Conservation (phyloP, 345 rosid species). For the Lepidium didymum region DNA sequence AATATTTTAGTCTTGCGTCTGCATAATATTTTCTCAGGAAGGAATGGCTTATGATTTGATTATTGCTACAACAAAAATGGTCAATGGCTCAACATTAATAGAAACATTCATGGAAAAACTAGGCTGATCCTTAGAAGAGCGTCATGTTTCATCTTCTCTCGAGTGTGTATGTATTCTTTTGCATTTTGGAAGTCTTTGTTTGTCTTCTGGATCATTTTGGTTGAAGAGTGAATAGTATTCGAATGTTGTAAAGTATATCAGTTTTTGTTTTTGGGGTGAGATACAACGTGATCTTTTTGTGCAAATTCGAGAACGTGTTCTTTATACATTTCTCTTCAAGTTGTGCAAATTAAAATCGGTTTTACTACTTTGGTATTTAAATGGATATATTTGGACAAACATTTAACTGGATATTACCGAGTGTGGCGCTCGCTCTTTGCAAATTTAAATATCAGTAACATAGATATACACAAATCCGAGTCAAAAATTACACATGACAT, state of each 20-base stretch:
- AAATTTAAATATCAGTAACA: background rate
- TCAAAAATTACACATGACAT: background rate
- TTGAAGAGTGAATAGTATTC: slow-evolving; percentile 1
- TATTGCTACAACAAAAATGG: slow-evolving; percentile 74
- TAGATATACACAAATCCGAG: slow-evolving; percentile 6
- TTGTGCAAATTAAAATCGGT: background rate
- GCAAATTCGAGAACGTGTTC: background rate
- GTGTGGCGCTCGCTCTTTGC: background rate
- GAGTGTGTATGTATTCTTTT: background rate
- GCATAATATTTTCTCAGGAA: slow-evolving; percentile 47
- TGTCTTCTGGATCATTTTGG: slow-evolving; percentile 12
- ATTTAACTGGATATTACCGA: background rate
- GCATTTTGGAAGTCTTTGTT: background rate
- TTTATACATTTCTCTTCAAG: background rate
- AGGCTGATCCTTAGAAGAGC: slow-evolving; percentile 29
- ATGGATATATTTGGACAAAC: background rate
- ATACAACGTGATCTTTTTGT: background rate
- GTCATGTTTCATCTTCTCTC: slow-evolving; percentile 1
- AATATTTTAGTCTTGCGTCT: background rate
- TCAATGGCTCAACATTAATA: slow-evolving; percentile 58
- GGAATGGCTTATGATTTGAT: slow-evolving; percentile 94
- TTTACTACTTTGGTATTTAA: background rate
- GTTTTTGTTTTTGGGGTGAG: background rate
- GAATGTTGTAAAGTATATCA: background rate
- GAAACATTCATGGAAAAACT: slow-evolving; percentile 56